Evolutionary conservation across 2,329 filamentous ascomycete genomes (phyloP).

Genomic region (Chrysosporium keratinophilum): DNA sequence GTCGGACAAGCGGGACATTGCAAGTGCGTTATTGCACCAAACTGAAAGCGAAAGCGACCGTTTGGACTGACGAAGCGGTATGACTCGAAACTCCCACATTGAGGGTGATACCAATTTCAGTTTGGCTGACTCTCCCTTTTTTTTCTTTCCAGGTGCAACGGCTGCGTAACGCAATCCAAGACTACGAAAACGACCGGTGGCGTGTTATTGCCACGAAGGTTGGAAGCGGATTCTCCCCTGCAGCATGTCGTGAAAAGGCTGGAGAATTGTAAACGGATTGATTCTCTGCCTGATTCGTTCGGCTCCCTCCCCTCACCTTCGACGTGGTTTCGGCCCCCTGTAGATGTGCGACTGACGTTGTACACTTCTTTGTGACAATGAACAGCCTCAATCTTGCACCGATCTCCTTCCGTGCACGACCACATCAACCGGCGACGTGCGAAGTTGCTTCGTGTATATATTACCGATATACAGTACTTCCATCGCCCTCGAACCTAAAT

Average conservation of each 20-base stretch:
- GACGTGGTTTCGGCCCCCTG: conserved; percentile 7
- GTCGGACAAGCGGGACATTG: conserved; percentile 76
- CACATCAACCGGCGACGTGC: conserved; percentile 3
- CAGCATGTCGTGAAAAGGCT: conserved; percentile 74
- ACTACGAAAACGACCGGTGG: conserved; percentile 62
- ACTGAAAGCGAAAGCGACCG: conserved; percentile 82
- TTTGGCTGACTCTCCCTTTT: conserved; percentile 8
- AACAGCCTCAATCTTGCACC: conserved; percentile 4
- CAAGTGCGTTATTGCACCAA: conserved; percentile 95
- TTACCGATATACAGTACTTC: conserved; percentile 3
- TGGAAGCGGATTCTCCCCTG: conserved; percentile 77
- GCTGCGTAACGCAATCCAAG: conserved; percentile 31
- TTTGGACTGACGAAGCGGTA: conserved; percentile 92
- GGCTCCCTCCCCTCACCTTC: background rate
- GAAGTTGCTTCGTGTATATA: conserved; percentile 8
- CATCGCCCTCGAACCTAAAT: background rate
- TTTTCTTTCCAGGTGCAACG: conserved; percentile 26
- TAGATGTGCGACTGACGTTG: conserved; percentile 15
- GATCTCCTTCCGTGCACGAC: background rate
- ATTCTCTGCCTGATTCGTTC: background rate
- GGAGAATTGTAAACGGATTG: conserved; percentile 43
- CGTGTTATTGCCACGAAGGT: conserved; percentile 84
- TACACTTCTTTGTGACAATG: conserved; percentile 12
- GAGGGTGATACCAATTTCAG: background rate
- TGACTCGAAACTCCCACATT: conserved; percentile 9